Base-by-base conservation (phyloP, 2,329 filamentous ascomycete species). In the Cucurbitaria berberidis region DNA sequence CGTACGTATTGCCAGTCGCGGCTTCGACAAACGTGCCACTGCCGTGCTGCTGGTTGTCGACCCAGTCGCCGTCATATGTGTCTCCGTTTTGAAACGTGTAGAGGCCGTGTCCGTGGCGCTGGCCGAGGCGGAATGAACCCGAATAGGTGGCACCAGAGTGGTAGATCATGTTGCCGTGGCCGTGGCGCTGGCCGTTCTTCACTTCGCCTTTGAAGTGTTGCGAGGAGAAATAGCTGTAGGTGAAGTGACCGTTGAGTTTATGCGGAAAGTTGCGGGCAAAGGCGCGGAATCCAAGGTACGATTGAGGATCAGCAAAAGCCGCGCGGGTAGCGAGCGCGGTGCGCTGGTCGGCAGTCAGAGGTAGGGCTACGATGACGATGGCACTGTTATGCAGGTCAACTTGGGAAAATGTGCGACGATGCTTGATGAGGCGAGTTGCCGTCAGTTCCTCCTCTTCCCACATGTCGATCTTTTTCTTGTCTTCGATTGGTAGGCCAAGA, bases 71-170 rank as follows among this genome's bases (percentile, higher is more conserved):
- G 16, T 76, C 74, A 62, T 82, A 86, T 53, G 88, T 82, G 46
- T 86, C 86, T 56, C 85, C 86, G 74, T 96, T 85, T 22, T 81
- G 79, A 68, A 85, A 86, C 5, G 79, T 81, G 77, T 86, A 83
- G 11, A 76, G 76, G 45, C 85, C 85, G 45, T 80, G 75, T 18
- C 85, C 85, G 34, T 84, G 79, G 48, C 82, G 82, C 47, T 79
- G 73, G 40, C 78, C 79, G 29, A 82, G 75, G 45, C 78, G 72
- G 66, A 86, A 86, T 5, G 77, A 71, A 16, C 85, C 85, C 15
- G 72, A 74, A 68, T 87, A 88, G 21, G 78, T 80, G 47, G 84
- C 80, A 41, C 83, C 84, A 22, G 77, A 78, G 56, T 81, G 76
- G 56, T 81, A 78, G 59, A 86, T 81, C 57, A 80, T 77, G 22